Base-by-base conservation (phyloP, 306 rosid genomes). In the Boehmeria nivea region DNA sequence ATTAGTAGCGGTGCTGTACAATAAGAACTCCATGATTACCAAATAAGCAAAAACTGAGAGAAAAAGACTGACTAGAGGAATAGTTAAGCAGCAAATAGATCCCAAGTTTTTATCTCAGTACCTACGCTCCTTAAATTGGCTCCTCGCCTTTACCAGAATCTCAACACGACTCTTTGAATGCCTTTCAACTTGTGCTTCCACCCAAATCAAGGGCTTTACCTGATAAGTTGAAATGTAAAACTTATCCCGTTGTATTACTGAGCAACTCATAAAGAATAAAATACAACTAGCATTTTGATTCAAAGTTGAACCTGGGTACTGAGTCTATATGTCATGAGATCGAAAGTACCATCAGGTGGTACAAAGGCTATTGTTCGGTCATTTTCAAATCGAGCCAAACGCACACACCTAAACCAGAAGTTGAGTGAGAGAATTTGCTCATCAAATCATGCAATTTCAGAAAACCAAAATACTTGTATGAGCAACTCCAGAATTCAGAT, bases 111-210 rank as follows among this genome's bases (percentile, higher is more conserved):
- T 2, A 16, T 38, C 34, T 36, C 47, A 51, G 48, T 83, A 89
- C 97, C 97, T 89, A 26, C 97, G 95, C 81, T 89, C 97, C 94
- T 89, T 89, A 74, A 81, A 89, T 75, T 89, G 97, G 76, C 97
- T 89, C 72, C 97, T 80, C 51, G 97, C 94, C 68, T 89, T 89
- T 59, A 89, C 97, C 81, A 72, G 77, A 33, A 89, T 83, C 83
- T 89, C 97, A 17, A 89, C 78, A 59, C 97, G 94, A 57, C 95
- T 89, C 74, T 89, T 89, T 33, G 97, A 89, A 70, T 89, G 97
- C 76, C 79, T 86, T 78, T 89, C 97, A 72, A 89, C 83, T 76
- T 70, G 94, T 77, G 90, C 94, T 86, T 89, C 97, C 64, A 89
- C 94, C 97, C 97, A 89, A 66, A 89, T 76, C 67, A 89, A 71